These are phyloP conservation scores for Botryotinia narcissicola DNA, from an alignment of 2,329 filamentous ascomycete genomes.

Conservation along the genomic window DNA sequence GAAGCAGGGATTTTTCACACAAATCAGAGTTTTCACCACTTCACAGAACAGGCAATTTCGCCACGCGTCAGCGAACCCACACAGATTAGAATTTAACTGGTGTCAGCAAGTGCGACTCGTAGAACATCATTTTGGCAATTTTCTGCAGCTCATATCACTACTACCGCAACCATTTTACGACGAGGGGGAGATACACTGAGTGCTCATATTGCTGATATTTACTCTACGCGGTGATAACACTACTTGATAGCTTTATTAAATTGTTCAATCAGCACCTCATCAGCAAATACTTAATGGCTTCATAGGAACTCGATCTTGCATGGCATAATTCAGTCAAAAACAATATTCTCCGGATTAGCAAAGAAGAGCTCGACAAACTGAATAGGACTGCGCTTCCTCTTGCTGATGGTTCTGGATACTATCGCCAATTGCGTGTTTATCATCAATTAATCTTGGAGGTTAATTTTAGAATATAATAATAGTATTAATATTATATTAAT, in stretches of 20 bases:
- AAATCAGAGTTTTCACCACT: no score
- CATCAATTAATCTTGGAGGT: no score
- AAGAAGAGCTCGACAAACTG: not conserved
- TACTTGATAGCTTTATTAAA: no score
- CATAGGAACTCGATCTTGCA: constrained; percentile 1
- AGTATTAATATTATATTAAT: no score
- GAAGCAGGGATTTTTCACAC: no score
- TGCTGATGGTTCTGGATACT: constrained; percentile 11
- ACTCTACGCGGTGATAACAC: not conserved
- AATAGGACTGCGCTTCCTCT: not conserved
- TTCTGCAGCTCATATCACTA: not conserved
- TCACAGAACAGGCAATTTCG: no score
- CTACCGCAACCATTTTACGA: not conserved
- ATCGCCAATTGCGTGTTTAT: constrained; percentile 3
- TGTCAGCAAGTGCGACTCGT: not conserved
- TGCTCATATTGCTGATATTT: not conserved
- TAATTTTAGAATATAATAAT: no score
- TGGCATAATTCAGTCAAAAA: constrained; percentile 8
- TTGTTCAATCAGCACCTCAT: not conserved
- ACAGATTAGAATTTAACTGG: no score
- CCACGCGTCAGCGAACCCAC: no score
- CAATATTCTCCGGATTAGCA: constrained; percentile 4
- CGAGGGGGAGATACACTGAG: not conserved
- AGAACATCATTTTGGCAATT: not conserved
- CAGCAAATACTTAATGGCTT: not conserved